Base-by-base conservation (phyloP, 306 rosid genomes). In the Coriaria nepalensis region DNA sequence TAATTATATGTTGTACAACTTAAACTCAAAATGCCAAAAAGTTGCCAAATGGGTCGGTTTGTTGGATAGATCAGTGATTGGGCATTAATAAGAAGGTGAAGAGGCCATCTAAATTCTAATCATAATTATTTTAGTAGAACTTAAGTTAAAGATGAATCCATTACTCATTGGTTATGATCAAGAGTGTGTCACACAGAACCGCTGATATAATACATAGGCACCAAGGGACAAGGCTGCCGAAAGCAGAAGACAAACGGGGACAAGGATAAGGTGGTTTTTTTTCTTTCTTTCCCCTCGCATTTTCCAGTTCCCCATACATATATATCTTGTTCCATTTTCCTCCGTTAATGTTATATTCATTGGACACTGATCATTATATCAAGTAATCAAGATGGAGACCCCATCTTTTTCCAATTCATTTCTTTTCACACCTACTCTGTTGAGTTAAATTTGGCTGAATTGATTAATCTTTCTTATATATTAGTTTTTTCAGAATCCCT, bases 191-290 rank as follows among this genome's bases (percentile, higher is more conserved):
- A 37, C 34, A 47, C 60, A 58, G 49, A 47, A 55, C 61, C 55
- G 55, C 54, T 66, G 58, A 55, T 55, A 43, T 43, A 14, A 20
- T 41, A 33, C 42, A 45, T 11, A 55, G 61, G 59, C 72, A 66
- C 63, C 73, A 48, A 43, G 57, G 43, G 73, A 80, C 80, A 58
- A 64, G 62, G 45, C 63, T n/a, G 62, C 80, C 70, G 72, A 78
- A 71, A 79, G 80, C 61, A 60, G 64, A 50, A 63, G 68, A 74
- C 86, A 71, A 65, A 61, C 56, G 33, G 11, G 5, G 57, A 66
- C 73, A 68, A 51, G 56, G 76, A 73, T 60, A 46, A 69, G 56
- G 48, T 57, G 73, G 40, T 45, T 47, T 52, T 37, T 40, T 9
- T 51, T 10, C 9, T 15, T 50, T 67, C 11, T 37, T 14, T n/a